Evolutionary conservation across 371 early-diverging fungal species (phyloP).

Genomic region (Mucor circinelloides): DNA sequence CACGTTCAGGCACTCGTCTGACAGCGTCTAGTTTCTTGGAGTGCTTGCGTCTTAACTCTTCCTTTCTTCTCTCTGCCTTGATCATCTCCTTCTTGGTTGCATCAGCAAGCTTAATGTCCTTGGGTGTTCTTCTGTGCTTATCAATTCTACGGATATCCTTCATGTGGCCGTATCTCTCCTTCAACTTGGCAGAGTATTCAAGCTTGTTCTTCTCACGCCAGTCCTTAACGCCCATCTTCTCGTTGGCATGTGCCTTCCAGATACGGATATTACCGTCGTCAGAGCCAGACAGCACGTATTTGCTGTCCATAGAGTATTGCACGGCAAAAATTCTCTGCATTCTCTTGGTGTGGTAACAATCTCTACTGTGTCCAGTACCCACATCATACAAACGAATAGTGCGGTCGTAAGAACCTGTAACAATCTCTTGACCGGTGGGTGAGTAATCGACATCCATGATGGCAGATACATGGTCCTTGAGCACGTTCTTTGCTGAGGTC

Average conservation of each 20-base stretch:
- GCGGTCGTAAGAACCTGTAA: constrained; percentile 95
- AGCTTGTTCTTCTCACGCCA: constrained; percentile 84
- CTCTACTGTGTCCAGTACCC: constrained; percentile 83
- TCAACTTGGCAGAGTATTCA: constrained; percentile 86
- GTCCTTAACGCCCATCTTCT: constrained; percentile 79
- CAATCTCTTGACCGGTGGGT: constrained; percentile 97
- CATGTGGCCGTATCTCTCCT: constrained; percentile 93
- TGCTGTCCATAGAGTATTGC: constrained; percentile 92
- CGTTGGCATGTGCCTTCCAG: constrained; percentile 96
- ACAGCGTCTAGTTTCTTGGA: constrained; percentile 69
- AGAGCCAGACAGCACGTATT: constrained; percentile 95
- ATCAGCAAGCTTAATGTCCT: constrained; percentile 78
- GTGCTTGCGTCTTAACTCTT: constrained; percentile 81
- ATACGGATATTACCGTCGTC: constrained; percentile 98
- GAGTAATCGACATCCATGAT: constrained; percentile 97
- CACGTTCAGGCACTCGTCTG: constrained; percentile 72
- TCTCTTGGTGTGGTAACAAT: constrained; percentile 98
- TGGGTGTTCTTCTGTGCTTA: constrained; percentile 87
- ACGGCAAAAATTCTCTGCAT: constrained; percentile 96
- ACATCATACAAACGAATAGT: constrained; percentile 92
- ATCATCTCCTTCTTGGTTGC: constrained; percentile 80
- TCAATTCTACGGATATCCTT: constrained; percentile 90
- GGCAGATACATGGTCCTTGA: constrained; percentile 97
- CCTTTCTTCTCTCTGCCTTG: constrained; percentile 79
- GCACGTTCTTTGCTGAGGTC: constrained; percentile 78